Evolutionary conservation across 257 asterid genomes (phyloP).

Genomic region (Leonotis leonurus): DNA sequence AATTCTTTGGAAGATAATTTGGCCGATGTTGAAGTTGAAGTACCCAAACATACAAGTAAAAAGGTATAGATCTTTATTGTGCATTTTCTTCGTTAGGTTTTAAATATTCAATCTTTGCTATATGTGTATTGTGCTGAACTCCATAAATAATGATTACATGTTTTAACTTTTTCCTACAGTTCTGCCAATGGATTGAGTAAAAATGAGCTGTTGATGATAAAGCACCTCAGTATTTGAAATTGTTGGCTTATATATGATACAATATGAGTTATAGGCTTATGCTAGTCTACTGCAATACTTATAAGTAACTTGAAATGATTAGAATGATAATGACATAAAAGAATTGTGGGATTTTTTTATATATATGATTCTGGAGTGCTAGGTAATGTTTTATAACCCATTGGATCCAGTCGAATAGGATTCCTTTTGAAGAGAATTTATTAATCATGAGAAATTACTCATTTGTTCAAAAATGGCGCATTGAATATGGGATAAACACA

Average conservation of each 20-base stretch:
- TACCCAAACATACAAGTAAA: slow-evolving; percentile 30
- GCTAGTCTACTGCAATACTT: background rate
- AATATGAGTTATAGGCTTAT: background rate
- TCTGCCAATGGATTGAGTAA: background rate
- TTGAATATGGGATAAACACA: background rate
- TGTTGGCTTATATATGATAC: background rate
- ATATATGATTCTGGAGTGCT: background rate
- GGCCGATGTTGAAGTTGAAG: slow-evolving; percentile 28
- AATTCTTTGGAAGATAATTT: slow-evolving; percentile 18
- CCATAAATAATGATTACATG: background rate
- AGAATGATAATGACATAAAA: background rate
- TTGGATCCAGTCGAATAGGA: background rate
- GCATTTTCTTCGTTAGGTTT: slow-evolving; percentile 1
- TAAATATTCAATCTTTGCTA: background rate
- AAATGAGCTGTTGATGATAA: background rate
- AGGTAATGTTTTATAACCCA: too few species aligned
- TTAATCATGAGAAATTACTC: background rate
- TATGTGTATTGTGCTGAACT: background rate
- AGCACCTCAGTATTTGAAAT: background rate
- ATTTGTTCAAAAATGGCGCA: background rate
- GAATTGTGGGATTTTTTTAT: background rate
- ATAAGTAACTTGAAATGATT: background rate
- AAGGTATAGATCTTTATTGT: slow-evolving; percentile 32
- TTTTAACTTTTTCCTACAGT: background rate
- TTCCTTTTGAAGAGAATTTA: background rate